Evolutionary conservation across 768 basidiomycete genomes (phyloP).

Genomic region (Mycena venus): DNA sequence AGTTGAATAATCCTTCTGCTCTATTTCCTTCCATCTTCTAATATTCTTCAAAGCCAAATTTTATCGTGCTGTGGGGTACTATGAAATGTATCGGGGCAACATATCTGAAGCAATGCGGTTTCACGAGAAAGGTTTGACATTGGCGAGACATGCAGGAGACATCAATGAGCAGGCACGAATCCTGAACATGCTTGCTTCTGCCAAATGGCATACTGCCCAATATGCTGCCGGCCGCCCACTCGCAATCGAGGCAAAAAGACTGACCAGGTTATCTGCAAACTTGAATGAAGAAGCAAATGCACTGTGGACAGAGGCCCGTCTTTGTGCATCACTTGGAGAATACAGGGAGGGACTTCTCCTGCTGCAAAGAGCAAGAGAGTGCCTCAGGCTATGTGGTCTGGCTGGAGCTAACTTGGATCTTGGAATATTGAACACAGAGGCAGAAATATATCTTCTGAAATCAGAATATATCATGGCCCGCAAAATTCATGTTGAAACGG

Average conservation of each 20-base stretch:
- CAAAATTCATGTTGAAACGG: not conserved
- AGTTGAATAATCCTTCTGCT: too few species aligned
- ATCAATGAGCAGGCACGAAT: too few species aligned
- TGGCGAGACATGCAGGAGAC: too few species aligned
- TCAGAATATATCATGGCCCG: not conserved
- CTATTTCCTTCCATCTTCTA: too few species aligned
- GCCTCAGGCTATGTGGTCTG: not conserved
- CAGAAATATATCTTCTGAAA: not conserved
- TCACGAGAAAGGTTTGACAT: too few species aligned
- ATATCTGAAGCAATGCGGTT: too few species aligned
- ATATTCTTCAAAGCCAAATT: too few species aligned
- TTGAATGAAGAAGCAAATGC: not conserved
- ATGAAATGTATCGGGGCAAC: too few species aligned
- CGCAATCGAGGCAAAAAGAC: not conserved
- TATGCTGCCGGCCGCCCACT: not conserved
- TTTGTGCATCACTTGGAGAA: not conserved
- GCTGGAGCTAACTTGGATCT: not conserved
- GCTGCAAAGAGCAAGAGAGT: not conserved
- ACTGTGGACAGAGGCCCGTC: not conserved
- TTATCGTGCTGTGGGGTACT: too few species aligned
- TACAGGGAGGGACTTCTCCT: not conserved
- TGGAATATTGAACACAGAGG: not conserved
- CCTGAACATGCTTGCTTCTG: not conserved
- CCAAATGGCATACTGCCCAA: not conserved
- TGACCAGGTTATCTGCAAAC: not conserved